A percentile compares a stretch with the other conserved stretches of the same genome.
These are phyloP conservation scores for Exophiala aquamarina DNA, from an alignment of 2,329 filamentous ascomycete species.

Conservation along the genomic window DNA sequence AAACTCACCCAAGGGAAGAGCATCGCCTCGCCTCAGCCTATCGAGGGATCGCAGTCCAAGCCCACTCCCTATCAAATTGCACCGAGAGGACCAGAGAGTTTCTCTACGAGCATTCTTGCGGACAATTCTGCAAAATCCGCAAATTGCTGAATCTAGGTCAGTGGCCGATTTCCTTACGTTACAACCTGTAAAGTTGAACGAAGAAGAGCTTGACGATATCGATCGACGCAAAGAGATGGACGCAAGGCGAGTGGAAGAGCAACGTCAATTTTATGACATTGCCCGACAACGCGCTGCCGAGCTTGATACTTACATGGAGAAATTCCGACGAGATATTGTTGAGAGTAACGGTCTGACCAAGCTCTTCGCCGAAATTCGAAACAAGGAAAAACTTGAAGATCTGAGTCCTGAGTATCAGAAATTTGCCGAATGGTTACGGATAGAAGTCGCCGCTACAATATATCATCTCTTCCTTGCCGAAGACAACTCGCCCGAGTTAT, in stretches of 20 bases:
- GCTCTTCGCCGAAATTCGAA: slow-evolving; percentile 88
- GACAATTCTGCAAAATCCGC: slow-evolving; percentile 77
- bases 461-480: slow-evolving; percentile 97
- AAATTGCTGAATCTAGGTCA: slow-evolving; percentile 77
- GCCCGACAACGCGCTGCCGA: slow-evolving; percentile 86
- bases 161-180: slow-evolving; percentile 80
- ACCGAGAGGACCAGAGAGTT: slow-evolving; percentile 85
- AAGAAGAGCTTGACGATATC: slow-evolving; percentile 84
- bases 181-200: slow-evolving; percentile 70
- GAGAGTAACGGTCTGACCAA: slow-evolving; percentile 82
- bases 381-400: slow-evolving; percentile 82
- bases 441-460: slow-evolving; percentile 92
- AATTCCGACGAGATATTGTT: slow-evolving; percentile 66
- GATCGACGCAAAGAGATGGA: slow-evolving; percentile 77
- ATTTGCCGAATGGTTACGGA: slow-evolving; percentile 96
- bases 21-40: slow-evolving; percentile 18
- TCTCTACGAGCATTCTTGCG: slow-evolving; percentile 90
- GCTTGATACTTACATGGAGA: slow-evolving; percentile 96
- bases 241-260: slow-evolving; percentile 84
- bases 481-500: slow-evolving; percentile 95
- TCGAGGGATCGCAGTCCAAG: slow-evolving; percentile 22
- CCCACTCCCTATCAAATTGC: slow-evolving; percentile 61
- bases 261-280: slow-evolving; percentile 93
- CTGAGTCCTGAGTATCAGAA: slow-evolving; percentile 95
- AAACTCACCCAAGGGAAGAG: slow-evolving; percentile 20